Base-by-base conservation (phyloP, 129 eudicot species). In the Gnaphalium uliginosum region DNA sequence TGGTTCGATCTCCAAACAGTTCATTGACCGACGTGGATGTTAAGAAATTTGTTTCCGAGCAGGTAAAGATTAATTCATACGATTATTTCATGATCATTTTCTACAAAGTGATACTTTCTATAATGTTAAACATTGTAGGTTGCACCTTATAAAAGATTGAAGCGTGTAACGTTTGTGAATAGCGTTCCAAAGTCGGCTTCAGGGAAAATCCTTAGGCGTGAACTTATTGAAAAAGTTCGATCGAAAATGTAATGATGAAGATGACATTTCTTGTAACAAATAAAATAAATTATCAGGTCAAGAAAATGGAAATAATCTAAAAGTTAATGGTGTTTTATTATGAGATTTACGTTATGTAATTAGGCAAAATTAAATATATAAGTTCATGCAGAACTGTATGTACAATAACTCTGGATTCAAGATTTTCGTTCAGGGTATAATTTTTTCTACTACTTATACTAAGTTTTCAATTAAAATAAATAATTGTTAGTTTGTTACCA, bases 111-210 rank as follows among this genome's bases (percentile, higher is more conserved):
- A 15, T 81, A 39, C 72, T 71, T 10, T 63, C 4, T 15, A 18
- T 30, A 37, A 70, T 2, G 21, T 41, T 64, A 21, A 76, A 9
- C 4, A 21, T 27, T 66, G n/a, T 69, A 93, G 98, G 96, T 93
- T 71, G 95, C 98, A 50, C 96, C 96, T 21, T 90, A 76, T 74
- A 90, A 90, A 77, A 90, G 91, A 69, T 85, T 93, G 87, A 76
- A 86, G 80, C 84, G 79, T 70, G 96, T 90, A 25, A 90, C 88
- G 35, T 90, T 93, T 68, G 78, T 82, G 26, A 82, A 79, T 77
- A 85, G 81, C 1, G 90, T 93, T 72, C 98, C 97, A 60, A 93
- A 93, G 39, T 88, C 98, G 57, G 92, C 97, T 22, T 70, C 98
- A 0, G 98, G 96, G 78, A 90, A 93, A 75, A 84, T 93, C 32